phyloP scores from a whole-genome alignment of 306 rosid genomes.

The Citrullus mucosospermus region DNA sequence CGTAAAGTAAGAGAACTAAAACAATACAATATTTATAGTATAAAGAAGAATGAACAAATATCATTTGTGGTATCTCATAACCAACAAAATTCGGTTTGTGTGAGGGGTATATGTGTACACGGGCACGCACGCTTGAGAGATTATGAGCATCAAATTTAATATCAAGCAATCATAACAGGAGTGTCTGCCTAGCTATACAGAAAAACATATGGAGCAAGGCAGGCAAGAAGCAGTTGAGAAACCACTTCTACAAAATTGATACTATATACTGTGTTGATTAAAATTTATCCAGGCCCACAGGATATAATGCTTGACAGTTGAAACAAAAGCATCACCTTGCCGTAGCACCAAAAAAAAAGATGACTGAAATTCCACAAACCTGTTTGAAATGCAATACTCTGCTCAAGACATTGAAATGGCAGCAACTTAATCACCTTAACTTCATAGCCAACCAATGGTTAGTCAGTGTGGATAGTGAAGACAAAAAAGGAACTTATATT shows the following conservation, averaged over 20 bases:
- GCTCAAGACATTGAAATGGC: background rate
- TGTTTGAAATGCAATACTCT: background rate
- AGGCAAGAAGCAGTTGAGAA: background rate
- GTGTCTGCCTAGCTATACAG: background rate
- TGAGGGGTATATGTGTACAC: background rate
- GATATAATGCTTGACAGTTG: background rate
- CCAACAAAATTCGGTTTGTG: background rate
- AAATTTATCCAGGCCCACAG: background rate
- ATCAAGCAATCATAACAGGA: background rate
- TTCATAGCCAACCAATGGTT: background rate
- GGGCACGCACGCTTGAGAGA: background rate
- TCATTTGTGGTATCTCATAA: background rate
- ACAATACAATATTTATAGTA: background rate
- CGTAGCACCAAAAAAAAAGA: background rate
- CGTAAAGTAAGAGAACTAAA: background rate
- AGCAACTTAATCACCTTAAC: background rate
- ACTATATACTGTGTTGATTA: background rate
- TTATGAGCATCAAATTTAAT: background rate
- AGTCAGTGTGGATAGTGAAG: background rate
- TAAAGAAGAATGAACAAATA: background rate
- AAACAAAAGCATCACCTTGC: background rate
- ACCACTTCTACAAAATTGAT: background rate
- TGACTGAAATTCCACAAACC: background rate
- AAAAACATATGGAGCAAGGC: background rate
- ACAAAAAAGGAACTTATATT: background rate